Evolutionary conservation across 768 basidiomycete genomes (phyloP).

Genomic region (Daedalea quercina): DNA sequence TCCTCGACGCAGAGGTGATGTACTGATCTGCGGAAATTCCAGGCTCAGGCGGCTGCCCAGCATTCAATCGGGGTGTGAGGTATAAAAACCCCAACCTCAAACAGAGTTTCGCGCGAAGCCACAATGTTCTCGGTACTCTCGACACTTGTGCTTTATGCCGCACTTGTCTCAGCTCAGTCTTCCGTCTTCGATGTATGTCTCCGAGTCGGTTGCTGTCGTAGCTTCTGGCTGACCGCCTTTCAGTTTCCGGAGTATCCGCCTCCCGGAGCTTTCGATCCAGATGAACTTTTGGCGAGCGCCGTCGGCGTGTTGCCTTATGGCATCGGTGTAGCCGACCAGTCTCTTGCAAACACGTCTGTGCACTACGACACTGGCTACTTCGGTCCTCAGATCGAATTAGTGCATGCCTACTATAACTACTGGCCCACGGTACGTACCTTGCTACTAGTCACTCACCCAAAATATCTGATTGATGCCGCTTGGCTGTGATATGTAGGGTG

Average conservation of each 20-base stretch:
- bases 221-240: neutral
- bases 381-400: slow-evolving; percentile 11
- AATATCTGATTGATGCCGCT: neutral
- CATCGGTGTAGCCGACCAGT: neutral
- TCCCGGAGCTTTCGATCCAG: slow-evolving; percentile 8
- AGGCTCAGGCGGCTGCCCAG: too few relatives aligned
- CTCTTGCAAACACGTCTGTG: neutral
- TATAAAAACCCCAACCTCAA: too few relatives aligned
- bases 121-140: neutral
- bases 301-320: slow-evolving; percentile 4
- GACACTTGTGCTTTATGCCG: neutral
- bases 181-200: slow-evolving; percentile 11
- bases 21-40: too few relatives aligned
- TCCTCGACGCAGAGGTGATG: too few relatives aligned
- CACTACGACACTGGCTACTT: slow-evolving; percentile 13
- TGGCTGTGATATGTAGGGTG: slow-evolving; percentile 5
- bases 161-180: neutral
- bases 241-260: slow-evolving; percentile 16
- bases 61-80: too few relatives aligned
- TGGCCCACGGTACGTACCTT: slow-evolving; percentile 11
- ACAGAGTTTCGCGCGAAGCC: neutral
- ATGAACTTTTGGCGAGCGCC: slow-evolving; percentile 7
- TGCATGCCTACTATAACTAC: slow-evolving; percentile 14
- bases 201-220: neutral
- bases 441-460: neutral